phyloP scores from a whole-genome alignment of 2,329 filamentous ascomycete genomes.

The Ascochyta fabae region DNA sequence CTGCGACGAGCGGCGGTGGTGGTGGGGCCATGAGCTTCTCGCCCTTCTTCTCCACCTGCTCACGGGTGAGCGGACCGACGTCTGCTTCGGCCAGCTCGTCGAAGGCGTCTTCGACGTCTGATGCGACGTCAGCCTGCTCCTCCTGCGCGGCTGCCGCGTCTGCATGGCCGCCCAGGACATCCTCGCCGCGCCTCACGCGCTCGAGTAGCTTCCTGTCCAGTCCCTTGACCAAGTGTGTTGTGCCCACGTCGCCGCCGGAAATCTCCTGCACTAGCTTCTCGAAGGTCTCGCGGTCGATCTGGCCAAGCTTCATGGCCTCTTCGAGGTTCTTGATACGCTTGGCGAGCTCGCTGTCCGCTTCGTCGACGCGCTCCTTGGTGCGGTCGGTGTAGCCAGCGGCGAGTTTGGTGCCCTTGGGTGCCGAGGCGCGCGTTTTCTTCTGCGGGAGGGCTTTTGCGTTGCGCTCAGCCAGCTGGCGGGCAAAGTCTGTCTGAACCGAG shows the following conservation, averaged over 20 bases:
- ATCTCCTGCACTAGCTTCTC: constrained; percentile 77
- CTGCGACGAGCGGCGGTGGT: constrained; percentile 50
- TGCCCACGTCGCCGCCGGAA: constrained; percentile 77
- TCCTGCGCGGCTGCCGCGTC: constrained; percentile 42
- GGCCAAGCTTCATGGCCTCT: constrained; percentile 78
- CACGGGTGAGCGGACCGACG: constrained; percentile 69
- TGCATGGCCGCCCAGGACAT: constrained; percentile 48
- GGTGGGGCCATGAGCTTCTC: constrained; percentile 51
- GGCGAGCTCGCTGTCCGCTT: constrained; percentile 62
- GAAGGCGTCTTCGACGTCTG: constrained; percentile 54
- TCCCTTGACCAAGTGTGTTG: constrained; percentile 89
- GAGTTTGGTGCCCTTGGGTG: constrained; percentile 82
- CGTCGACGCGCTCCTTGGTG: constrained; percentile 66
- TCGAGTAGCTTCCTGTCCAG: constrained; percentile 83
- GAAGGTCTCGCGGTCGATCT: constrained; percentile 82
- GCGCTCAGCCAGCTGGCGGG: constrained; percentile 81
- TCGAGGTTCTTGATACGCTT: constrained; percentile 79
- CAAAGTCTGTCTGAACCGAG: constrained; percentile 70
- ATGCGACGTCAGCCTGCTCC: constrained; percentile 34
- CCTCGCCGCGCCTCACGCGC: constrained; percentile 71
- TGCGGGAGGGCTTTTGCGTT: constrained; percentile 60
- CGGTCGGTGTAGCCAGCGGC: constrained; percentile 85
- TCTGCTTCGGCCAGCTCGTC: constrained; percentile 68
- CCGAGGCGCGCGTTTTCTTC: constrained; percentile 79
- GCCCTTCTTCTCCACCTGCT: constrained; percentile 62